A percentile compares a stretch with the other conserved stretches of the same genome.
Conservation (phyloP, 2,329 filamentous ascomycete species). For the Bipolaris sorokiniana region DNA sequence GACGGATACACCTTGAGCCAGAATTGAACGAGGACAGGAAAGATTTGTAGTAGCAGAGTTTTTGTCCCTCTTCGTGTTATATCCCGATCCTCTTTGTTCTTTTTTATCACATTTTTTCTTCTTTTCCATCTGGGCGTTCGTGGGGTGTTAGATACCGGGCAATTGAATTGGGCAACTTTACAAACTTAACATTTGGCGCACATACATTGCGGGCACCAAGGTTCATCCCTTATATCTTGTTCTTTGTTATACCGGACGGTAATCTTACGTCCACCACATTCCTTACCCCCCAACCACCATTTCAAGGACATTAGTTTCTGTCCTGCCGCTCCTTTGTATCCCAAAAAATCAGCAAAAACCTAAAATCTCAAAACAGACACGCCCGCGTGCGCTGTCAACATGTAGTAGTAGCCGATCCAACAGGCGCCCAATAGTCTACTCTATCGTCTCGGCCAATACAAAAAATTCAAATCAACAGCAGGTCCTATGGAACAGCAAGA, state of each 20-base stretch:
- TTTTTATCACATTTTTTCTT: constrained; percentile 3
- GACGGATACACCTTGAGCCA: constrained; percentile 19
- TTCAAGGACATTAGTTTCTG: constrained; percentile 16
- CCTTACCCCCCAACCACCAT: constrained; percentile 8
- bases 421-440: constrained; percentile 4
- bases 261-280: constrained; percentile 26
- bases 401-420: neutral
- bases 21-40: constrained; percentile 15
- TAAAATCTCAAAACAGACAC: neutral
- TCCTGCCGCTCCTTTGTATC: constrained; percentile 15
- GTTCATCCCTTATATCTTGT: constrained; percentile 16
- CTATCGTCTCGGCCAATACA: constrained; percentile 2
- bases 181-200: constrained; percentile 15
- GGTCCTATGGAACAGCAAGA: neutral
- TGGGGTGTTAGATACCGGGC: constrained; percentile 26
- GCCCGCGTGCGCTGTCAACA: neutral
- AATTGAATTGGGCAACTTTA: constrained; percentile 25
- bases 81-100: constrained; percentile 8
- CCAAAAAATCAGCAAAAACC: neutral
- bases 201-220: constrained; percentile 17
- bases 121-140: constrained; percentile 12
- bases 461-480: constrained; percentile 1
- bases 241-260: constrained; percentile 21
- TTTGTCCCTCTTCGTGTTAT: constrained; percentile 13
- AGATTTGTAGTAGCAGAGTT: constrained; percentile 7